These are phyloP conservation scores for Trichoderma gamsii DNA, from an alignment of 495 filamentous ascomycete species.

Conservation along the genomic window DNA sequence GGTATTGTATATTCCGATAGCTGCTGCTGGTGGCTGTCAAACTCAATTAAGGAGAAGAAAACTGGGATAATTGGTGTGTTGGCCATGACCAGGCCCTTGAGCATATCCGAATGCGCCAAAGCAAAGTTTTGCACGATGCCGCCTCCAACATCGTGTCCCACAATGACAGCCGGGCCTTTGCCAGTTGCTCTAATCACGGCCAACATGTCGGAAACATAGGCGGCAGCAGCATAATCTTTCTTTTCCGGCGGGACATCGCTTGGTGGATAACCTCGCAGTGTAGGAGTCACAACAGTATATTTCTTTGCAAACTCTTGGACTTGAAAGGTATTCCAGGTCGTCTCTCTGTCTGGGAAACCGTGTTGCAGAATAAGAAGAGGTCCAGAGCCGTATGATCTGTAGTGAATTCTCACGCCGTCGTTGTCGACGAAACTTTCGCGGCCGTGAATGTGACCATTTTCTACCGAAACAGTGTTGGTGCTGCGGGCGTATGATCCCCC, in stretches of 20 bases:
- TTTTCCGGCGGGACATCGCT: background rate
- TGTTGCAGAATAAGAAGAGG: background rate
- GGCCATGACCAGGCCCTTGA: background rate
- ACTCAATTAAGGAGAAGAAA: background rate
- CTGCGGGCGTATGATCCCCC: background rate
- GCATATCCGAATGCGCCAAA: background rate
- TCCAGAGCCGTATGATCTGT: background rate
- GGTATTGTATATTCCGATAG: background rate
- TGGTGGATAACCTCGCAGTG: background rate
- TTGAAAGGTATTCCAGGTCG: background rate
- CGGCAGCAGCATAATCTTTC: background rate
- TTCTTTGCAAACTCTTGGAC: background rate
- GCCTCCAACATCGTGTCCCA: too few species aligned
- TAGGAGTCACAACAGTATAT: background rate
- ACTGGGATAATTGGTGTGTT: background rate
- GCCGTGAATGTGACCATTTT: background rate
- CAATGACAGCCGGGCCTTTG: too few species aligned
- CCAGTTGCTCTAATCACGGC: too few species aligned
- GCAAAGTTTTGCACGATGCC: too few species aligned
- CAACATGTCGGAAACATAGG: background rate
- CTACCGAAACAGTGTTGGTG: background rate
- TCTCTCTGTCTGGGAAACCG: background rate
- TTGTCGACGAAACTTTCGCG: background rate
- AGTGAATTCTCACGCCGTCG: background rate
- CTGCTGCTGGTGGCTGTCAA: background rate